These are phyloP conservation scores for Meyerozyma smithsonii DNA, from an alignment of 1,139 yeast genomes.

Conservation along the genomic window DNA sequence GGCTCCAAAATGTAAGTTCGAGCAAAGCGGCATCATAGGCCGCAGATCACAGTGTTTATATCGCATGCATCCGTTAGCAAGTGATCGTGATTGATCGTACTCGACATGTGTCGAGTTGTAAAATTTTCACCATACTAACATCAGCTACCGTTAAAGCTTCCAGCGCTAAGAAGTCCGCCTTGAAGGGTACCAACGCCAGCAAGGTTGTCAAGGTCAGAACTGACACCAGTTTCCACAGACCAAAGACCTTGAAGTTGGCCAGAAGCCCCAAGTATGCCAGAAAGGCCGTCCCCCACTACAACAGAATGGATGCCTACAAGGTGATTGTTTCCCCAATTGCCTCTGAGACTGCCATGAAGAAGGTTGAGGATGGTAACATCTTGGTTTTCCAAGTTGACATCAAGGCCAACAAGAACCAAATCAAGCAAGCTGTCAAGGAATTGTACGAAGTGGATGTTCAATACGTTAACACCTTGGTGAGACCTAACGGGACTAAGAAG, in stretches of 20 bases:
- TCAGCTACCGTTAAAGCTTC: slow-evolving; percentile 69
- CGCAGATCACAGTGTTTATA: background rate
- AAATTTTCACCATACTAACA: slow-evolving; percentile 19
- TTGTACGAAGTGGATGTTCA: slow-evolving; percentile 93
- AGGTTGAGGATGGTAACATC: slow-evolving; percentile 99
- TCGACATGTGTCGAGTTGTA: background rate
- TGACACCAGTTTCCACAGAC: slow-evolving; percentile 91
- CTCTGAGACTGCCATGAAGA: slow-evolving; percentile 98
- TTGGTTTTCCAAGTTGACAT: slow-evolving; percentile 97
- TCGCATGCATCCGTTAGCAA: background rate
- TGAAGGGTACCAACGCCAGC: slow-evolving; percentile 93
- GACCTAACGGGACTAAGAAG: slow-evolving; percentile 99
- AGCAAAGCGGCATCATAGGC: background rate
- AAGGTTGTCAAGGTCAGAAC: slow-evolving; percentile 94
- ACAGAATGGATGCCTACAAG: slow-evolving; percentile 96
- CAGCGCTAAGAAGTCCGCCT: slow-evolving; percentile 98
- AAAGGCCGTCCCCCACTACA: slow-evolving; percentile 96
- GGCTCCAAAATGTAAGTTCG: slow-evolving; percentile 24
- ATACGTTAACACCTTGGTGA: slow-evolving; percentile 92
- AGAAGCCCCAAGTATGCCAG: slow-evolving; percentile 94
- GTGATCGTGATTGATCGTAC: background rate
- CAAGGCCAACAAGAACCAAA: slow-evolving; percentile 97
- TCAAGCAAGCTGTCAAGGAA: slow-evolving; percentile 97
- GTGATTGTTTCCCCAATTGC: slow-evolving; percentile 93
- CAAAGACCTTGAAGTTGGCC: slow-evolving; percentile 93